A percentile compares a stretch with the other conserved stretches of the same genome.
These are phyloP conservation scores for Lyophyllum atratum DNA, from an alignment of 768 basidiomycete species.

Conservation along the genomic window DNA sequence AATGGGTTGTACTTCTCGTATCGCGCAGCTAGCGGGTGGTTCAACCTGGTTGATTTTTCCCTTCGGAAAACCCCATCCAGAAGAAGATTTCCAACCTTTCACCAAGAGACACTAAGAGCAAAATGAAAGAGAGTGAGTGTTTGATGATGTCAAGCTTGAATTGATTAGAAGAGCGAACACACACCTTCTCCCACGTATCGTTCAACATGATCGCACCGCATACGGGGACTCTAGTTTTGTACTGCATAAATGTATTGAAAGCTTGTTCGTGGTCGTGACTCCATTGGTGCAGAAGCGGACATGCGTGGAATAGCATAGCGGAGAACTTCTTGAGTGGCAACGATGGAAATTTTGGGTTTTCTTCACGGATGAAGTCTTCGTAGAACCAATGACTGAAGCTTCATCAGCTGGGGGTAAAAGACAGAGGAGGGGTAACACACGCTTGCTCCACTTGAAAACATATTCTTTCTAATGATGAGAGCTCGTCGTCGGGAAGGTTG, in stretches of 20 bases:
- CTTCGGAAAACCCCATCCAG: conserved; percentile 99
- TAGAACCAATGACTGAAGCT: conserved; percentile 94
- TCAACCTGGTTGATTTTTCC: conserved; percentile 99
- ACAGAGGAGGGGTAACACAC: conserved; percentile 49
- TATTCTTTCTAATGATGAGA: conserved; percentile 87
- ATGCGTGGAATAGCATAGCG: conserved; percentile 83
- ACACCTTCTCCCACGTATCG: conserved; percentile 88
- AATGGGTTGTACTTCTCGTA: conserved; percentile 73
- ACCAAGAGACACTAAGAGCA: conserved; percentile 87
- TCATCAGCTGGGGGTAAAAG: conserved; percentile 15
- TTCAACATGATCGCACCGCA: conserved; percentile 98
- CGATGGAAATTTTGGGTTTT: conserved; percentile 85
- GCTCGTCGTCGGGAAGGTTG: conserved; percentile 93
- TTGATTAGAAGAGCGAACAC: conserved; percentile 13
- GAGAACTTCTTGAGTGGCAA: conserved; percentile 92
- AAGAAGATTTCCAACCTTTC: conserved; percentile 95
- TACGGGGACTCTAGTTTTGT: conserved; percentile 96
- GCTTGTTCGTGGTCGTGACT: conserved; percentile 83
- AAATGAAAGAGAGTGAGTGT: conserved; percentile 4
- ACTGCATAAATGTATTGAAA: conserved; percentile 90
- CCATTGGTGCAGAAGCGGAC: conserved; percentile 82
- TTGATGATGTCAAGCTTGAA: conserved; percentile 1
- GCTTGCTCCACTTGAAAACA: conserved; percentile 99
- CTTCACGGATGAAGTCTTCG: conserved; percentile 96
- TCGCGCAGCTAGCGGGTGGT: conserved; percentile 78